phyloP scores from a whole-genome alignment of 176 grass and related monocot species.

The Saccharum spontaneum region DNA sequence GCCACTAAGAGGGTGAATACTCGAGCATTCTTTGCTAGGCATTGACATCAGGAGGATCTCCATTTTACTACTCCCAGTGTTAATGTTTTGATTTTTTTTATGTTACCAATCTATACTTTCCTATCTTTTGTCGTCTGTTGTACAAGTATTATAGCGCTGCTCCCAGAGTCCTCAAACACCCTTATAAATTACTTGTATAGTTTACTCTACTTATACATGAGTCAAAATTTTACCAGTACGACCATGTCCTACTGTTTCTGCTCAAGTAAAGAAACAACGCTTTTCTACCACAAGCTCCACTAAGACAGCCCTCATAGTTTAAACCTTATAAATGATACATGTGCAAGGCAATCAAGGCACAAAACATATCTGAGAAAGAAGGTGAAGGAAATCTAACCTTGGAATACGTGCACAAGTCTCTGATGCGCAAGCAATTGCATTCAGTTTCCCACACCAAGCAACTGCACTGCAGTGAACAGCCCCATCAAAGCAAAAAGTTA shows the following conservation, averaged over 20 bases:
- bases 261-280: not conserved
- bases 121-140: not conserved
- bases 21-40: not conserved
- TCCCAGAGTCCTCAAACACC: not conserved
- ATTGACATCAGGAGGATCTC: not conserved
- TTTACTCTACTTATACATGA: not conserved
- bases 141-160: not conserved
- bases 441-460: slow-evolving; percentile 90
- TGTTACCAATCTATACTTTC: not conserved
- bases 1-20: not conserved
- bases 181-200: not conserved
- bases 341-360: not conserved
- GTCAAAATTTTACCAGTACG: not conserved
- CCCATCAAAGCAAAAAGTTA: not conserved
- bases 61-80: not conserved
- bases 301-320: not conserved
- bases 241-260: not conserved
- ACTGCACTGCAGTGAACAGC: slow-evolving; percentile 57
- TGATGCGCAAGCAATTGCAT: slow-evolving; percentile 87
- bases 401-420: slow-evolving; percentile 93
- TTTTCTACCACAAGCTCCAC: not conserved
- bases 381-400: slow-evolving; percentile 46
- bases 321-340: not conserved
- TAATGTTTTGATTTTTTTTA: not conserved
- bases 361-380: slow-evolving; percentile 2